Percentiles rank a stretch among this genome's conserved stretches.
These are phyloP conservation scores for Ophiostoma sp. DNA, from an alignment of 2,329 filamentous ascomycete genomes.

Conservation along the genomic window DNA sequence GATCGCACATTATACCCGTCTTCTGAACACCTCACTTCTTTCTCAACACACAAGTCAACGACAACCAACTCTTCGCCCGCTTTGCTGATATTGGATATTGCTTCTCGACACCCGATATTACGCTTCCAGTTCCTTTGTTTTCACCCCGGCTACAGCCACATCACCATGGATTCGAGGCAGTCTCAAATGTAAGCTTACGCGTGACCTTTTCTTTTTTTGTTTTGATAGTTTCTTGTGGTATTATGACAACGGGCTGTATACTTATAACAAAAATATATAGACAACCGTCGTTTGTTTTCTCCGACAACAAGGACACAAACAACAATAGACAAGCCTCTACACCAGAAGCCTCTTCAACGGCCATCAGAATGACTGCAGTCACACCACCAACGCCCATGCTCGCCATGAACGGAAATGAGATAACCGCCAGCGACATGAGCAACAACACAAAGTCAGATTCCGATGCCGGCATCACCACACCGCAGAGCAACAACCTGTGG, in stretches of 20 bases:
- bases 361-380: constrained; percentile 38
- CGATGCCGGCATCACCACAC: constrained; percentile 35
- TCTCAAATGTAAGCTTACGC: constrained; percentile 45
- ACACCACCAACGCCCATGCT: constrained; percentile 40
- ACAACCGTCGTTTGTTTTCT: constrained; percentile 46
- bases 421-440: constrained; percentile 49
- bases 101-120: neutral
- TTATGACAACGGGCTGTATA: neutral
- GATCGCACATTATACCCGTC: neutral
- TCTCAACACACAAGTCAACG: neutral
- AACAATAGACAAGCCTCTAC: neutral
- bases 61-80: neutral
- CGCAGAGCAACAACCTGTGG: constrained; percentile 41
- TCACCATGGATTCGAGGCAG: constrained; percentile 49
- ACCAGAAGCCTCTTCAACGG: constrained; percentile 4
- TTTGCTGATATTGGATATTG: neutral
- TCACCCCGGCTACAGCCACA: constrained; percentile 31
- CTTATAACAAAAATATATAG: neutral
- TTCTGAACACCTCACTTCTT: neutral
- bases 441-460: constrained; percentile 40
- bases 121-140: neutral
- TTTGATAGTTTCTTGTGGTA: neutral
- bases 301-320: constrained; percentile 32
- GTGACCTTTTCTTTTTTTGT: neutral
- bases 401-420: constrained; percentile 32